Conservation (phyloP, 495 filamentous ascomycete genomes). For the Amorphotheca resinae region DNA sequence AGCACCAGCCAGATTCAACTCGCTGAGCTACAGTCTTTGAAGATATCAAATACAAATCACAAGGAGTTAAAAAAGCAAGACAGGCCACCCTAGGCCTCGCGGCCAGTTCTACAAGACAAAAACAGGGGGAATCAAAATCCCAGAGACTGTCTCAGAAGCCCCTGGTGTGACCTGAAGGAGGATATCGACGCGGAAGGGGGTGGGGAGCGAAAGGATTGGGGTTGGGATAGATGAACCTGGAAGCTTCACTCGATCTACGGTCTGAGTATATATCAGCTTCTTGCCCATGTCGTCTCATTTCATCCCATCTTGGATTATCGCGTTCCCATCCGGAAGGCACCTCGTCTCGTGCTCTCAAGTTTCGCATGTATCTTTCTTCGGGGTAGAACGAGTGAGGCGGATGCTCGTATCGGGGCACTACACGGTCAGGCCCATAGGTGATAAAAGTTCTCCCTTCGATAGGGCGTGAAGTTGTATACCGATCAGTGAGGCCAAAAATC, state of each 20-base stretch:
- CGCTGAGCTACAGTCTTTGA: too few relatives aligned
- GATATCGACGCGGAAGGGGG: neutral
- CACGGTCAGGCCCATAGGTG: constrained; percentile 6
- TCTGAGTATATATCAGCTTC: constrained; percentile 17
- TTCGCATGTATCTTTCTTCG: constrained; percentile 7
- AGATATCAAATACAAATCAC: too few relatives aligned
- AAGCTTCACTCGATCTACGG: neutral
- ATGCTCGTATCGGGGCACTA: neutral
- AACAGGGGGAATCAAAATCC: too few relatives aligned
- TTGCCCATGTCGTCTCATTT: constrained; percentile 1
- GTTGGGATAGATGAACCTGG: neutral
- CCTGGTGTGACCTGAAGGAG: too few relatives aligned
- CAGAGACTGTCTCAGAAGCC: too few relatives aligned
- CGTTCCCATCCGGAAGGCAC: neutral
- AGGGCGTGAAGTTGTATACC: neutral
- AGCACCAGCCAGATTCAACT: too few relatives aligned
- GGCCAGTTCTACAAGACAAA: too few relatives aligned
- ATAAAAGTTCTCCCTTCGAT: constrained; percentile 2
- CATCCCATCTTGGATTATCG: neutral
- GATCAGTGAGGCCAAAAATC: constrained; percentile 7
- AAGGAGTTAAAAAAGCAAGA: too few relatives aligned
- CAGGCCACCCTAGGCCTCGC: too few relatives aligned
- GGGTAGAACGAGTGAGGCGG: neutral
- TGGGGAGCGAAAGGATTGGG: constrained; percentile 8
- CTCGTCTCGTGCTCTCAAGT: neutral